Evolutionary conservation across 192 early-diverging fungal genomes (phyloP).

Genomic region (Dissophora ornata): DNA sequence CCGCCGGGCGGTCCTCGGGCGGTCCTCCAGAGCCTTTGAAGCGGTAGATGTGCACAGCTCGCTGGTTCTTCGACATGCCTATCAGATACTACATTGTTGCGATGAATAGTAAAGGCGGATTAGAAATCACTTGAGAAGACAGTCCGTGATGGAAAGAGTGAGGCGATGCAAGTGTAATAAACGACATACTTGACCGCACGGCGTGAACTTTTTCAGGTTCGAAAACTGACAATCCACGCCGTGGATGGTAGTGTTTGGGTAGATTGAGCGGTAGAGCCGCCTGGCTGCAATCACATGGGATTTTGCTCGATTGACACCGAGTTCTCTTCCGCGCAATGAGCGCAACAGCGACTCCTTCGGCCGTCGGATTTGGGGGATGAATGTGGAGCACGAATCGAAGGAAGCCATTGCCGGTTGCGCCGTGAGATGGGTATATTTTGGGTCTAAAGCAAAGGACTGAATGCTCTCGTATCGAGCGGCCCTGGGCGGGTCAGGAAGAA

Average conservation of each 20-base stretch:
- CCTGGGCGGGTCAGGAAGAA: no score
- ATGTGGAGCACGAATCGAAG: neutral
- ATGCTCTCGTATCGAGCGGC: no score
- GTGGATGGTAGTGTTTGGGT: slow-evolving; percentile 46
- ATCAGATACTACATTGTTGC: slow-evolving; percentile 32
- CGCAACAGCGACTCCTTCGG: slow-evolving; percentile 35
- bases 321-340: slow-evolving; percentile 26
- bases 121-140: slow-evolving; percentile 29
- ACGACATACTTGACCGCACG: slow-evolving; percentile 48
- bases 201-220: slow-evolving; percentile 47
- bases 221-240: slow-evolving; percentile 47
- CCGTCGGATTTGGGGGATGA: slow-evolving; percentile 20
- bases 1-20: slow-evolving; percentile 11
- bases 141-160: no score
- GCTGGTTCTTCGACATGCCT: slow-evolving; percentile 51
- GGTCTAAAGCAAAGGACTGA: neutral
- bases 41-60: slow-evolving; percentile 41
- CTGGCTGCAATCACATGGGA: slow-evolving; percentile 23
- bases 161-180: no score
- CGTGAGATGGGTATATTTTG: slow-evolving; percentile 3
- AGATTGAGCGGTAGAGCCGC: slow-evolving; percentile 36
- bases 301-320: slow-evolving; percentile 25
- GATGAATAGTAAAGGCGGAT: slow-evolving; percentile 13
- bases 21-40: slow-evolving; percentile 47
- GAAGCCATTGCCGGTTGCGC: neutral